Evolutionary conservation across 1,284 basidiomycete genomes (phyloP).

Genomic region (Mycena citricolor): DNA sequence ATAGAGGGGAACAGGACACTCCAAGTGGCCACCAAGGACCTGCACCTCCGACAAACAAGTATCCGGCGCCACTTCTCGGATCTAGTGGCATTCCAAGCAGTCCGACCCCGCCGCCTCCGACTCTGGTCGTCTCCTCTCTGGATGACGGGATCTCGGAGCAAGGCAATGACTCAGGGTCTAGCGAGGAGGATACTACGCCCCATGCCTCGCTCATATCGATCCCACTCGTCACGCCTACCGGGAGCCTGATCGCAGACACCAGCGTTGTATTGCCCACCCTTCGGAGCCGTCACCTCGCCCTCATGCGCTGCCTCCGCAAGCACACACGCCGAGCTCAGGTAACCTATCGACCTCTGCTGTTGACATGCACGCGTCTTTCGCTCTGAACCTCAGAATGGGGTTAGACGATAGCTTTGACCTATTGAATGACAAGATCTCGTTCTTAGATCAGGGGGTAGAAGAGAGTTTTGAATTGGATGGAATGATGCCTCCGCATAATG

Average conservation of each 20-base stretch:
- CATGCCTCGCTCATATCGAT: slow-evolving; percentile 27
- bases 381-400: slow-evolving; percentile 45
- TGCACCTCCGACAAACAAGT: slow-evolving; percentile 21
- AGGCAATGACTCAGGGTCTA: too few relatives aligned
- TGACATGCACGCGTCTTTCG: slow-evolving; percentile 60
- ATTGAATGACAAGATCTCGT: slow-evolving; percentile 62
- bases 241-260: slow-evolving; percentile 29
- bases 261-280: slow-evolving; percentile 27
- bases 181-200: too few relatives aligned
- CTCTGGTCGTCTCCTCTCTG: slow-evolving; percentile 17
- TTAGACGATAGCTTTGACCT: slow-evolving; percentile 62
- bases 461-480: slow-evolving; percentile 20
- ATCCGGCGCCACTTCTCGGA: slow-evolving; percentile 21
- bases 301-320: slow-evolving; percentile 27
- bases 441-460: slow-evolving; percentile 39
- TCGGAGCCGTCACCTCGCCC: slow-evolving; percentile 26
- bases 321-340: slow-evolving; percentile 23
- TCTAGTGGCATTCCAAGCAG: slow-evolving; percentile 8
- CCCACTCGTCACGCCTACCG: slow-evolving; percentile 26
- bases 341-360: slow-evolving; percentile 48
- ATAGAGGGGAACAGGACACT: slow-evolving; percentile 17
- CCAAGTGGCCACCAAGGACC: neutral
- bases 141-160: slow-evolving; percentile 12
- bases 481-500: too few relatives aligned
- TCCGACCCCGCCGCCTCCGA: slow-evolving; percentile 15